These are phyloP conservation scores for Macrophomina phaseolina DNA, from an alignment of 2,329 filamentous ascomycete genomes.

Conservation along the genomic window DNA sequence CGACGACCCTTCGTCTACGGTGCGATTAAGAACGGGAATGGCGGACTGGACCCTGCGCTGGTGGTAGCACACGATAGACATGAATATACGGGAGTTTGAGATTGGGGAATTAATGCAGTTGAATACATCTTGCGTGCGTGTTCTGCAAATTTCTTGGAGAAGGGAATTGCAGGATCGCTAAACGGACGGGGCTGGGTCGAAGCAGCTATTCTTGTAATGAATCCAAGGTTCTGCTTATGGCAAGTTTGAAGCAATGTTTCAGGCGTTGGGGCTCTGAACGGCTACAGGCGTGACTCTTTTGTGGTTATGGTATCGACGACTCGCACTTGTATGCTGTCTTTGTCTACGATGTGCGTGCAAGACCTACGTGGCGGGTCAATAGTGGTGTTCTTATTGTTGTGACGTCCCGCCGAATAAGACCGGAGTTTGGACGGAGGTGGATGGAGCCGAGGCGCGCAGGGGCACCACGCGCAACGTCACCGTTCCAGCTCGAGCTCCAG, in stretches of 20 bases:
- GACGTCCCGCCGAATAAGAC: not conserved
- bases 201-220: too few species aligned
- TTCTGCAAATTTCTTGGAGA: too few species aligned
- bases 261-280: too few species aligned
- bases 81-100: slow-evolving; percentile 25
- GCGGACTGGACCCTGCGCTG: not conserved
- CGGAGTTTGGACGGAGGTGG: not conserved
- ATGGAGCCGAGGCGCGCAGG: slow-evolving; percentile 3
- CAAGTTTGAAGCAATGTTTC: too few species aligned
- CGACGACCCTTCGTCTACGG: not conserved
- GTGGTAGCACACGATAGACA: slow-evolving; percentile 23
- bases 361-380: too few species aligned
- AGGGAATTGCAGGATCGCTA: too few species aligned
- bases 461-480: slow-evolving; percentile 14
- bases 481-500: slow-evolving; percentile 6
- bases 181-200: too few species aligned
- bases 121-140: not conserved
- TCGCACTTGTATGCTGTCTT: too few species aligned
- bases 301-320: too few species aligned
- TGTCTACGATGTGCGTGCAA: too few species aligned
- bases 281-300: too few species aligned
- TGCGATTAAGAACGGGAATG: not conserved
- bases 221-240: too few species aligned
- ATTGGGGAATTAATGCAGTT: not conserved
- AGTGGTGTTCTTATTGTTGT: not conserved